Base-by-base conservation (phyloP, 768 basidiomycete genomes). In the Tephrocybe sp. region DNA sequence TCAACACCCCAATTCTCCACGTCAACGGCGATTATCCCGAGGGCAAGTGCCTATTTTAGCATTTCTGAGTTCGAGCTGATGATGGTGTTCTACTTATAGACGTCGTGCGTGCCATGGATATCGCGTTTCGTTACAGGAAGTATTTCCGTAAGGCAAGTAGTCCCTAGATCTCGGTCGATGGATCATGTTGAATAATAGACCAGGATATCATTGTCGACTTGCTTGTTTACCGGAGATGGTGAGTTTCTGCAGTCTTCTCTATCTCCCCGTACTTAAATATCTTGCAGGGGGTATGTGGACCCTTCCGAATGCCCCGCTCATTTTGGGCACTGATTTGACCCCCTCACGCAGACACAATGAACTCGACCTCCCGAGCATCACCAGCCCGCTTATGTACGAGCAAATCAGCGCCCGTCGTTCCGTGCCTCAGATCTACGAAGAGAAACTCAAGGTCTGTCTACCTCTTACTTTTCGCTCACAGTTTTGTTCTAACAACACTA, bases 1-100 rank as follows among this genome's bases (percentile, higher is more conserved):
- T 94, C 57, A 87, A 90, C 50, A 84, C 89, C 0, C 94, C 93
- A 1, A 82, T 95, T 4, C 64, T 96, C 16, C 94, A 96, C 53
- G 91, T 94, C 51, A 97, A 95, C 55, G 93, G 93, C 5, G 94
- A 97, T 64, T 72, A 87, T 63, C 91, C 92, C 0, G 92, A 96
- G 78, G 90, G 89, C 73, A 44, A 15, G 45, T 19, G 12, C 9
- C 13, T 11, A 21, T 51, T 13, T 12, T 40, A 39, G 22, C 11
- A 22, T 35, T 34, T 27, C 16, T 9, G 6, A 13, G 11, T 31
- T 27, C 40, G n/a, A 9, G 40, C 47, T 22, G 9, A 28, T 21
- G 9, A 13, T 32, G 9, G 15, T 24, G 26, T 15, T 21, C 4
- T 5, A n/a, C n/a, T n/a, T n/a, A 1, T 44, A 89, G 92, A 95